These are phyloP conservation scores for Saccharum hybrid DNA, from an alignment of 202 grass and related monocot genomes.

Conservation along the genomic window DNA sequence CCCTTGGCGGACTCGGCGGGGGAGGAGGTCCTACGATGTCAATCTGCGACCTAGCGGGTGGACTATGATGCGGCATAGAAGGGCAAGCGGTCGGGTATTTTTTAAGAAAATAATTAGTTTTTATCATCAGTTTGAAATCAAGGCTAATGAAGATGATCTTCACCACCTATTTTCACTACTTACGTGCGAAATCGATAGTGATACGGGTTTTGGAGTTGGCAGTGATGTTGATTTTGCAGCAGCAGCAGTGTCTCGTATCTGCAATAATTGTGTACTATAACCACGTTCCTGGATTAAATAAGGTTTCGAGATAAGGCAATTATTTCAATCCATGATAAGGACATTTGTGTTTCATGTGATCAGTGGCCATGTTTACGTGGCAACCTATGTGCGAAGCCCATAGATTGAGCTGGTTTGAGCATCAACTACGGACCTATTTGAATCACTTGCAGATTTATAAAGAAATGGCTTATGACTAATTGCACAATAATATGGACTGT, in stretches of 20 bases:
- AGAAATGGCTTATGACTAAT: not conserved
- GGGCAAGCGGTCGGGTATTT: no score
- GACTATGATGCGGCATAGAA: no score
- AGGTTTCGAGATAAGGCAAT: not conserved
- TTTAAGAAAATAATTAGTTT: no score
- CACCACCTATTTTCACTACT: no score
- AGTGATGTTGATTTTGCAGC: not conserved
- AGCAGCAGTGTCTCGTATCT: not conserved
- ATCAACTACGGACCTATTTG: not conserved
- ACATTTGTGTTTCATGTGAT: slow-evolving; percentile 21
- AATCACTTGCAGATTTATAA: not conserved
- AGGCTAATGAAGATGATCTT: no score
- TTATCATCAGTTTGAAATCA: no score
- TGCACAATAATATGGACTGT: not conserved
- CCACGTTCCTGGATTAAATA: not conserved
- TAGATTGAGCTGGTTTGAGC: slow-evolving; percentile 1
- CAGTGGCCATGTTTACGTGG: not conserved
- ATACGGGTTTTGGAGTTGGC: not conserved
- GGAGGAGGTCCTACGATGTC: no score
- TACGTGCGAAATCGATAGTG: no score
- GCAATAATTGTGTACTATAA: not conserved
- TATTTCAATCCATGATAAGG: slow-evolving; percentile 20
- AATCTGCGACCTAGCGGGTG: no score
- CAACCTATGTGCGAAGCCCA: not conserved
- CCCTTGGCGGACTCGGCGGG: no score